These are phyloP conservation scores for Fusarium sp. DNA, from an alignment of 2,329 filamentous ascomycete genomes.

Conservation along the genomic window DNA sequence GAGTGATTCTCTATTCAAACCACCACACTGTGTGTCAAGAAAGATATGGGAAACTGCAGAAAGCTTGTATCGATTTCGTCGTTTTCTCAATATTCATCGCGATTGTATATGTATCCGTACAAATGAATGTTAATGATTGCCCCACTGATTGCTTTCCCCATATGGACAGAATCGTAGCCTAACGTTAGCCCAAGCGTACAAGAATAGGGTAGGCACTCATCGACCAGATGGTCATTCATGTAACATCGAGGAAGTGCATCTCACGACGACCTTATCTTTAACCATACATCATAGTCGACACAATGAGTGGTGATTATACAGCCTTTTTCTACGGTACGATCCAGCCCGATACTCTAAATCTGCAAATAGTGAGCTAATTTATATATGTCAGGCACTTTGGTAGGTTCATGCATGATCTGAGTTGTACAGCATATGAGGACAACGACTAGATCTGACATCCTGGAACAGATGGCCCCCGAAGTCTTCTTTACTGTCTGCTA, in stretches of 20 bases:
- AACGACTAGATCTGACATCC: conserved; percentile 37
- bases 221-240: not conserved
- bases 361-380: not conserved
- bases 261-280: not conserved
- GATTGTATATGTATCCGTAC: not conserved
- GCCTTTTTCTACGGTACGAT: conserved; percentile 69
- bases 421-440: not conserved
- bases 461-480: conserved; percentile 77
- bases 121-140: conserved; percentile 4
- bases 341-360: not conserved
- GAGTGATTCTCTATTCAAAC: not conserved
- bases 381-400: conserved; percentile 49
- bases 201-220: conserved; percentile 24
- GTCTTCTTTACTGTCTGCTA: conserved; percentile 90
- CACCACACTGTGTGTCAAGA: not conserved
- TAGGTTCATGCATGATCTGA: conserved; percentile 28
- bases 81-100: not conserved
- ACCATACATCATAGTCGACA: conserved; percentile 13
- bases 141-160: conserved; percentile 19
- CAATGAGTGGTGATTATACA: conserved; percentile 56
- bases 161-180: not conserved
- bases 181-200: not conserved
- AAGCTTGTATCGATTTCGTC: not conserved
- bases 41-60: not conserved
- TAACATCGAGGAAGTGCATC: not conserved